Evolutionary conservation across 345 rosid species (phyloP).

Genomic region (Reutealis trisperma): DNA sequence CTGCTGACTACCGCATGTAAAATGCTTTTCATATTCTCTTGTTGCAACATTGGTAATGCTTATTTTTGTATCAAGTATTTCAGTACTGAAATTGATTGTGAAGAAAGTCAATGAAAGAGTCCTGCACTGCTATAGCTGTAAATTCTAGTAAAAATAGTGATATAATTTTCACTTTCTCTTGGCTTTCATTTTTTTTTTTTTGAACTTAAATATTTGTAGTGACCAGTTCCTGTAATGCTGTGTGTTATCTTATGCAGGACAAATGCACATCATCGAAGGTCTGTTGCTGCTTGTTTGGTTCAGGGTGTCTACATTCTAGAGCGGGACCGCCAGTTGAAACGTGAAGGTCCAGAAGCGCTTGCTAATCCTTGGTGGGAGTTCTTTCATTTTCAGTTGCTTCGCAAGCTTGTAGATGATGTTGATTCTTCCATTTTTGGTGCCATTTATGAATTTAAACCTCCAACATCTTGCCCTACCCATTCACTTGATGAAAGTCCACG

Average conservation of each 20-base stretch:
- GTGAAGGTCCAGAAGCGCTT: conserved; percentile 56
- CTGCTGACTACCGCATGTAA: neutral
- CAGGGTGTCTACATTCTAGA: conserved; percentile 78
- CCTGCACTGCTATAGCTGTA: too few species aligned
- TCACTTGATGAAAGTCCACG: conserved; percentile 49
- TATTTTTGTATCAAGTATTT: neutral
- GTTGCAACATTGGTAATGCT: neutral
- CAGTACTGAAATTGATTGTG: neutral
- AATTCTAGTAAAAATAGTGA: neutral
- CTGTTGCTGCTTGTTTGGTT: conserved; percentile 78
- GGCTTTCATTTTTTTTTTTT: neutral
- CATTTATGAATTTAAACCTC: conserved; percentile 63
- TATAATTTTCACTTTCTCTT: neutral
- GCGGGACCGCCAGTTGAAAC: conserved; percentile 83
- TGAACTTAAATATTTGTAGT: neutral
- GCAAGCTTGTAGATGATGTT: conserved; percentile 61
- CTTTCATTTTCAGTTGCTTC: conserved; percentile 60
- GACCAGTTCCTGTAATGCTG: neutral
- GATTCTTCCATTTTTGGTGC: conserved; percentile 85
- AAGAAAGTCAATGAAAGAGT: neutral
- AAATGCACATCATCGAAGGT: conserved; percentile 61
- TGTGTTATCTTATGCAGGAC: conserved; percentile 44
- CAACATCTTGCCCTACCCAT: conserved; percentile 28
- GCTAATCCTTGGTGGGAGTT: conserved; percentile 90
- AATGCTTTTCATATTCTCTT: neutral